phyloP scores from a whole-genome alignment of 805 yeast genomes.

The Metschnikowia orientalis region DNA sequence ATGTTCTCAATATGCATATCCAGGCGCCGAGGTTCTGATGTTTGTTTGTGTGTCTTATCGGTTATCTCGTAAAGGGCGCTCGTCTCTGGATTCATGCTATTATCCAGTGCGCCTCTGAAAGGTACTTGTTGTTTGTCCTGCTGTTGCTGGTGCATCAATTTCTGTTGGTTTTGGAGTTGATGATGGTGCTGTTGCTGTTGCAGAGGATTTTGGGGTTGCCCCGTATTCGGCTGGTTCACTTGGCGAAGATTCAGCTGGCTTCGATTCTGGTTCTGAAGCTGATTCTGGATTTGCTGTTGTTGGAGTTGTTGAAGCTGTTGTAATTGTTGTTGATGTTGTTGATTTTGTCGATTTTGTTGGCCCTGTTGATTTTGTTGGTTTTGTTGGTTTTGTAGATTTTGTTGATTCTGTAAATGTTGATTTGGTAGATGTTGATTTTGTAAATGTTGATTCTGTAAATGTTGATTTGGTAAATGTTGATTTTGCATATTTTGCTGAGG shows the following conservation, averaged over 20 bases:
- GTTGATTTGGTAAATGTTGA: slow-evolving; percentile 1
- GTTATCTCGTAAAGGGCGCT: too few species aligned
- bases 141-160: slow-evolving; percentile 1
- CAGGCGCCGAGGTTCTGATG: too few species aligned
- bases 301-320: slow-evolving; percentile 5
- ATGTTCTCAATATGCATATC: too few species aligned
- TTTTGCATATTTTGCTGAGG: slow-evolving; percentile 7
- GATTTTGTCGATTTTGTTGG: slow-evolving; percentile 4
- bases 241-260: background rate
- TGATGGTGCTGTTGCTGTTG: background rate
- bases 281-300: slow-evolving; percentile 5
- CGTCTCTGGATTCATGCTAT: too few species aligned
- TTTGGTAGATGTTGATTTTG: slow-evolving; percentile 8
- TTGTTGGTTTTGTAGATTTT: slow-evolving; percentile 5
- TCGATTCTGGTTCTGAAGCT: slow-evolving; percentile 3
- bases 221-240: background rate
- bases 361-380: slow-evolving; percentile 3
- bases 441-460: slow-evolving; percentile 1
- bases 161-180: background rate
- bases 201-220: background rate
- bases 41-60: too few species aligned
- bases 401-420: slow-evolving; percentile 1
- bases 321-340: slow-evolving; percentile 6
- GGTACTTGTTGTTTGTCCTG: slow-evolving; percentile 2
- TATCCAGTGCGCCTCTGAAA: background rate